phyloP scores from a whole-genome alignment of 805 yeast species.

The Sugiyamaella floridensis region DNA sequence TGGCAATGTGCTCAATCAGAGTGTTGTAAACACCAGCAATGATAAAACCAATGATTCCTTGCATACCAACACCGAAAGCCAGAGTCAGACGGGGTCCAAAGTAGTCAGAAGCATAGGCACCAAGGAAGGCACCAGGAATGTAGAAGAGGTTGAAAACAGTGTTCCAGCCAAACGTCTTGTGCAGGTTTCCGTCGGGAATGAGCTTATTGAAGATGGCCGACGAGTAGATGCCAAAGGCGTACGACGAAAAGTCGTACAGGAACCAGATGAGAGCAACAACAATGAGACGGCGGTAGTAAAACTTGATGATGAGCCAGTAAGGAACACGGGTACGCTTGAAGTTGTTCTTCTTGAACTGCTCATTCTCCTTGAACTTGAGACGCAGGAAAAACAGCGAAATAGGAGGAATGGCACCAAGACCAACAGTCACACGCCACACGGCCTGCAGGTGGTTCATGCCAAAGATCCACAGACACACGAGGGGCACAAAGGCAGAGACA shows the following conservation, averaged over 20 bases:
- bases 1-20: conserved; percentile 59
- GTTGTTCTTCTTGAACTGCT: conserved; percentile 60
- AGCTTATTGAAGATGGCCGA: conserved; percentile 60
- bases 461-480: conserved; percentile 81
- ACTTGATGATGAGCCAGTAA: conserved; percentile 59
- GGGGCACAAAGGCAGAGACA: conserved; percentile 72
- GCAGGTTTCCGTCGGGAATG: conserved; percentile 52
- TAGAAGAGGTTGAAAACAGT: conserved; percentile 82
- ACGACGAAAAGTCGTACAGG: conserved; percentile 79
- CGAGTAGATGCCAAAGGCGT: conserved; percentile 83
- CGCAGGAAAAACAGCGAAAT: conserved; percentile 69
- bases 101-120: conserved; percentile 80
- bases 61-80: conserved; percentile 58
- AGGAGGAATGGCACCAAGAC: conserved; percentile 87
- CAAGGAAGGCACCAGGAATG: conserved; percentile 82
- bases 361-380: conserved; percentile 66
- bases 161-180: conserved; percentile 85
- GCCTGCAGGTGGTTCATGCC: conserved; percentile 60
- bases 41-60: conserved; percentile 72
- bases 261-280: conserved; percentile 81
- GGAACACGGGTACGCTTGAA: conserved; percentile 63
- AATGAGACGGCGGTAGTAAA: conserved; percentile 73
- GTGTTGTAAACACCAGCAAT: conserved; percentile 66
- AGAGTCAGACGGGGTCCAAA: conserved; percentile 86
- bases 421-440: conserved; percentile 89